Percentiles rank a stretch among this genome's conserved stretches.
phyloP scores from a whole-genome alignment of 257 asterid species.

The Solanum medicagineum region DNA sequence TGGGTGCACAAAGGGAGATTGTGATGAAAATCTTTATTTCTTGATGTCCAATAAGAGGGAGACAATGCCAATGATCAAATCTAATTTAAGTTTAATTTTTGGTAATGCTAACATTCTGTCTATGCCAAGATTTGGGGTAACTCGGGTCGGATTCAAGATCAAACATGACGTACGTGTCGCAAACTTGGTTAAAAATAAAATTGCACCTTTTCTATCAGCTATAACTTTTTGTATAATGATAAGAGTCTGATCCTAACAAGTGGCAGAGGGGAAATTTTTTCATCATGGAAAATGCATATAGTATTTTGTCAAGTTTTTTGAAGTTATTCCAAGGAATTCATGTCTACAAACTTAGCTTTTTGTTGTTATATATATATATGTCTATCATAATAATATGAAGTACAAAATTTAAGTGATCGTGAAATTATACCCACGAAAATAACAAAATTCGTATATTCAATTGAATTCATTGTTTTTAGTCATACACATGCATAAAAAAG shows the following conservation, averaged over 20 bases:
- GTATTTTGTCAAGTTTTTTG: neutral
- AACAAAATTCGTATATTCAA: neutral
- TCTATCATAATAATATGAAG: neutral
- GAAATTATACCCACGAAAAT: neutral
- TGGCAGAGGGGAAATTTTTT: neutral
- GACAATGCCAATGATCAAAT: neutral
- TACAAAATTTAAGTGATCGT: neutral
- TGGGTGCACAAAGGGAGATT: neutral
- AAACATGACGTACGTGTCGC: no score
- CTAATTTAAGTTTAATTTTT: no score
- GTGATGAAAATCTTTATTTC: neutral
- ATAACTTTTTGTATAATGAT: no score
- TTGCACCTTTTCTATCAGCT: no score
- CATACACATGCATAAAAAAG: neutral
- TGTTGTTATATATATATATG: neutral
- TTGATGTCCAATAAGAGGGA: neutral
- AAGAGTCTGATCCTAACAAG: no score
- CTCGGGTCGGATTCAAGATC: no score
- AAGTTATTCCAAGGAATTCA: neutral
- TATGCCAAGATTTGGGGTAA: no score
- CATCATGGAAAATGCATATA: neutral
- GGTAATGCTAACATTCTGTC: no score
- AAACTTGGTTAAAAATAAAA: no score
- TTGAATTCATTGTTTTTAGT: neutral
- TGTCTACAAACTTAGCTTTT: neutral